Evolutionary conservation across 768 basidiomycete genomes (phyloP).

Genomic region (Roridomyces roridus): DNA sequence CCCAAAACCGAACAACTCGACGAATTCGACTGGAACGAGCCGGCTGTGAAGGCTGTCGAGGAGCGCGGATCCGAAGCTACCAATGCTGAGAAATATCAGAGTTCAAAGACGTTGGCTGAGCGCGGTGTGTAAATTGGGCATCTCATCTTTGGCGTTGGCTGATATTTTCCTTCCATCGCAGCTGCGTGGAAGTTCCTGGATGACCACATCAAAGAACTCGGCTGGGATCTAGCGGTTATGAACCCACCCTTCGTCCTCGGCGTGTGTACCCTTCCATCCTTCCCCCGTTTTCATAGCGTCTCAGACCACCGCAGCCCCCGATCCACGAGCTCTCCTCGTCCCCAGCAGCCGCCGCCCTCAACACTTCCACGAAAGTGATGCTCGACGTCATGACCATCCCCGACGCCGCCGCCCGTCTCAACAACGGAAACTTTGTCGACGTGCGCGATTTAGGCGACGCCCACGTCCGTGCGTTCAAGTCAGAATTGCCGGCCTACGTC

Average conservation of each 20-base stretch:
- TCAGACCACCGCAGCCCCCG: conserved; percentile 36
- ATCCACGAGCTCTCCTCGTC: conserved; percentile 41
- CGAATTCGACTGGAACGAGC: conserved; percentile 76
- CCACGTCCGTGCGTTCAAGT: no score
- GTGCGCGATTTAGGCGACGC: no score
- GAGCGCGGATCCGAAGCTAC: conserved; percentile 56
- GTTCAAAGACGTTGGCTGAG: conserved; percentile 27
- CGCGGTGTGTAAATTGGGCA: no score
- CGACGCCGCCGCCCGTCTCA: no score
- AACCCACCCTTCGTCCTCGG: conserved; percentile 59
- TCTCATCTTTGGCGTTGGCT: no score
- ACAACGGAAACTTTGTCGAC: no score
- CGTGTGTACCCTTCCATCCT: not conserved
- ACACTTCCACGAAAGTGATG: conserved; percentile 43
- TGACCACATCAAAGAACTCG: conserved; percentile 45
- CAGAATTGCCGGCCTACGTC: no score
- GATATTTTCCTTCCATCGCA: no score
- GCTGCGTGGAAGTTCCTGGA: conserved; percentile 51
- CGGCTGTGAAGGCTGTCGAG: conserved; percentile 48
- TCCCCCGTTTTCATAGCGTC: conserved; percentile 31
- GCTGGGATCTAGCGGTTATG: conserved; percentile 59
- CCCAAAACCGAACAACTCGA: conserved; percentile 54
- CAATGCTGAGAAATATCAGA: conserved; percentile 40
- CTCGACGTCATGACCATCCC: no score
- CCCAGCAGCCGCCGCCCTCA: conserved; percentile 40